Conservation (phyloP, 768 basidiomycete species). For the Strobilomyces confusus region DNA sequence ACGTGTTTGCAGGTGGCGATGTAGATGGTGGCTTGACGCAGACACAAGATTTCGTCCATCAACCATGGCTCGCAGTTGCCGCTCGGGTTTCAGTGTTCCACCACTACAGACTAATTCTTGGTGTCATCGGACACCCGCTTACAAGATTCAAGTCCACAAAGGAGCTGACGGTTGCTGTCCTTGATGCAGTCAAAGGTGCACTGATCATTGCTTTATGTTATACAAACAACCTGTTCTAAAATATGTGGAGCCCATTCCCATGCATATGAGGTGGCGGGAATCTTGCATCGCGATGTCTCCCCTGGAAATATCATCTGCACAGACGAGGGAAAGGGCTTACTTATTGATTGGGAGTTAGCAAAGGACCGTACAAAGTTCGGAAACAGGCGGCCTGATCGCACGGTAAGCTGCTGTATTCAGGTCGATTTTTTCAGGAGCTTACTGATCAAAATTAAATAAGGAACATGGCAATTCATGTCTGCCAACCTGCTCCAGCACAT, state of each 20-base stretch:
- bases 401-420: background rate
- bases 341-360: constrained; percentile 29
- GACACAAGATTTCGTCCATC: background rate
- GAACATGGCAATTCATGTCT: constrained; percentile 11
- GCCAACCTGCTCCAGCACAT: constrained; percentile 16
- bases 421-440: too few relatives aligned
- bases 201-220: background rate
- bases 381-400: background rate
- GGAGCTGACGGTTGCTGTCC: background rate
- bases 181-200: background rate
- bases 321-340: constrained; percentile 8
- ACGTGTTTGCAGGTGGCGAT: background rate
- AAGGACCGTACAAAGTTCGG: background rate
- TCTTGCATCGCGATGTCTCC: constrained; percentile 30
- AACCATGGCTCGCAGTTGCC: background rate
- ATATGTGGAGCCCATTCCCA: constrained; percentile 18
- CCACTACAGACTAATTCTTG: background rate
- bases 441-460: background rate
- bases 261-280: constrained; percentile 10
- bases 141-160: background rate
- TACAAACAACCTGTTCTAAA: background rate
- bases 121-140: background rate
- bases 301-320: constrained; percentile 22
- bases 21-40: background rate
- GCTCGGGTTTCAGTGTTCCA: background rate